phyloP scores from a whole-genome alignment of 1,284 basidiomycete species.

The Coriolopsis trogii region DNA sequence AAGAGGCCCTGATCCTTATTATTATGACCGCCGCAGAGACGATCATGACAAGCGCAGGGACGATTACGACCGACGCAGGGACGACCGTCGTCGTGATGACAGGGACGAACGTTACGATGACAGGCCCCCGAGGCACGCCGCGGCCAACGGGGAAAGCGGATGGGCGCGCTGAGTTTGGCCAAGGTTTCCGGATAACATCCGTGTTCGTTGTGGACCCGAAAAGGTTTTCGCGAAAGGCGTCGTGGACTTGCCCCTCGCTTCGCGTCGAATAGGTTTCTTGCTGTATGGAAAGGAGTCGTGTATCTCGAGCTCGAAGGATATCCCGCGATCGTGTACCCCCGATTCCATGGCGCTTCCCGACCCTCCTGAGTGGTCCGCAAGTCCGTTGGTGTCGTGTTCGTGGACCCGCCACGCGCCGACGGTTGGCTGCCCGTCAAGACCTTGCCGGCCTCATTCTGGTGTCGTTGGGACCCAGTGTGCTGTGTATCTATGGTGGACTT shows the following conservation, averaged over 20 bases:
- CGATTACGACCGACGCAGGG: conserved; percentile 64
- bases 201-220: conserved; percentile 24
- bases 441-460: conserved; percentile 1
- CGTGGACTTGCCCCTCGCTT: conserved; percentile 26
- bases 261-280: conserved; percentile 30
- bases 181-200: conserved; percentile 22
- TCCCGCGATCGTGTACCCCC: conserved; percentile 23
- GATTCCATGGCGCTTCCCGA: conserved; percentile 24
- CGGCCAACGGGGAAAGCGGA: conserved; percentile 70
- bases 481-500: too few relatives aligned
- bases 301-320: conserved; percentile 33
- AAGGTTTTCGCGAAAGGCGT: conserved; percentile 26
- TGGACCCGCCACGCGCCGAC: conserved; percentile 4
- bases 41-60: conserved; percentile 80
- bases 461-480: too few relatives aligned
- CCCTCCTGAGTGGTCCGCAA: conserved; percentile 6
- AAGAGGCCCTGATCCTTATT: conserved; percentile 74
- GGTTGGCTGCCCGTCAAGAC: conserved; percentile 11
- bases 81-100: conserved; percentile 76
- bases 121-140: conserved; percentile 64
- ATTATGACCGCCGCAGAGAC: conserved; percentile 83
- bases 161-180: conserved; percentile 36
- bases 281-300: conserved; percentile 32
- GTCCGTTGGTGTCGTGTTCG: conserved; percentile 2
- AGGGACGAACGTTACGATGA: conserved; percentile 79